These are phyloP conservation scores for Oemleria cerasiformis DNA, from an alignment of 306 rosid species.

Conservation along the genomic window DNA sequence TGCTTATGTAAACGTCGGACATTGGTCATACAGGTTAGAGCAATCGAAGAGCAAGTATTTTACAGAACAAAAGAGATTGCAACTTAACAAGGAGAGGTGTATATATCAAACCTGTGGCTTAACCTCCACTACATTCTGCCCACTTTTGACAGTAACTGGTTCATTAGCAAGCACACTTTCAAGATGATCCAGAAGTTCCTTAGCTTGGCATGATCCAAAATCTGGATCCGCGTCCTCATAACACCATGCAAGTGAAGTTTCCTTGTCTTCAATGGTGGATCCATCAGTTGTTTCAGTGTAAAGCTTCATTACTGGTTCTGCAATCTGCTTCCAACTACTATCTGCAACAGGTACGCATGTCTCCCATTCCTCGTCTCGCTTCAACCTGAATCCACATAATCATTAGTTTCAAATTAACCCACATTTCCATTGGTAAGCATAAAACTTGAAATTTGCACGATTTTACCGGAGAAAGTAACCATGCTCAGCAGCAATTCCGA, in stretches of 20 bases:
- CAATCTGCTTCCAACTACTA: slow-evolving; percentile 70
- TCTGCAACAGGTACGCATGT: slow-evolving; percentile 45
- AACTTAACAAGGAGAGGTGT: not conserved
- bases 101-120: slow-evolving; percentile 60
- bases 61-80: not conserved
- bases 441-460: not conserved
- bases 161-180: slow-evolving; percentile 81
- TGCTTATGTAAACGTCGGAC: not conserved
- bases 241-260: slow-evolving; percentile 61
- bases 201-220: slow-evolving; percentile 78
- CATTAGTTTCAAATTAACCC: not conserved
- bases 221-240: slow-evolving; percentile 79
- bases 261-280: slow-evolving; percentile 71
- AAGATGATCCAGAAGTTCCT: slow-evolving; percentile 78
- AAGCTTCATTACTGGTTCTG: slow-evolving; percentile 71
- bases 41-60: not conserved
- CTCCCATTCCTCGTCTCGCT: slow-evolving; percentile 63
- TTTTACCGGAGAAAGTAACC: slow-evolving; percentile 72
- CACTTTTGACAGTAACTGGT: slow-evolving; percentile 73
- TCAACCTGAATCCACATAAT: slow-evolving; percentile 37
- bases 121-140: slow-evolving; percentile 59
- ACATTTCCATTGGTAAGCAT: not conserved
- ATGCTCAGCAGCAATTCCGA: slow-evolving; percentile 86
- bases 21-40: not conserved
- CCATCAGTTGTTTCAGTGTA: slow-evolving; percentile 83